Evolutionary conservation across 108 stramenopile species (phyloP), one percentile per base, ranked within the genome.

Genomic region (Cyclotella cryptica): DNA sequence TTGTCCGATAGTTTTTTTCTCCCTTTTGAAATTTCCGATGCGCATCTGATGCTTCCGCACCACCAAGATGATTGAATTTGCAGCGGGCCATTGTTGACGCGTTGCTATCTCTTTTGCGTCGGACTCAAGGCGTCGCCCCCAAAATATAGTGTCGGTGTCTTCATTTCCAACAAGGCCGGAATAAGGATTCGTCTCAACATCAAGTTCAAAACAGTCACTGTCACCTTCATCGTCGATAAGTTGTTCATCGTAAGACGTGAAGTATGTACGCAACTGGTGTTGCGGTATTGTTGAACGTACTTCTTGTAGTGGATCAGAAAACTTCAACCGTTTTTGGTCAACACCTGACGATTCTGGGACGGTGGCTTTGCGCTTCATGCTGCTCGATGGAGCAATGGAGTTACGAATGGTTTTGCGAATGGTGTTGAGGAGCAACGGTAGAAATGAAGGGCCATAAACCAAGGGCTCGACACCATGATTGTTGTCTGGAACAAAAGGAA

Each of bases 401-500:
- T 78, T 26, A 11, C 1, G 9, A 47, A 64, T 18, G 18, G 35
- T 29, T 79, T 66, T 9, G 64, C 60, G n/a, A 88, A 41, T 5
- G 68, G 19, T 12, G 88, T 55, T 85, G 67, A 89, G 66, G 35
- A 88, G 72, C 35, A 35, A 35, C 35, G 4, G 35, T 6, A 35
- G 35, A 35, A 35, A 35, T 19, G 93, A 85, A 22, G 93, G 93
- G 57, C 86, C 84, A 75, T 90, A 95, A 22, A 89, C 79, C 29
- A 89, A 42, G 45, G 86, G 62, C 70, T 95, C 92, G 27, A 43
- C 68, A 3, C 90, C 89, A 71, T 86, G 80, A 64, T 81, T 88
- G 10, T 87, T 89, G 66, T 90, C 90, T 35, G 54, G 26, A 49
- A 66, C 57, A 52, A 59, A 13, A 19, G 14, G 51, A 19, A 18